Evolutionary conservation across 257 asterid genomes (phyloP).

Genomic region (Eustoma russellianum): DNA sequence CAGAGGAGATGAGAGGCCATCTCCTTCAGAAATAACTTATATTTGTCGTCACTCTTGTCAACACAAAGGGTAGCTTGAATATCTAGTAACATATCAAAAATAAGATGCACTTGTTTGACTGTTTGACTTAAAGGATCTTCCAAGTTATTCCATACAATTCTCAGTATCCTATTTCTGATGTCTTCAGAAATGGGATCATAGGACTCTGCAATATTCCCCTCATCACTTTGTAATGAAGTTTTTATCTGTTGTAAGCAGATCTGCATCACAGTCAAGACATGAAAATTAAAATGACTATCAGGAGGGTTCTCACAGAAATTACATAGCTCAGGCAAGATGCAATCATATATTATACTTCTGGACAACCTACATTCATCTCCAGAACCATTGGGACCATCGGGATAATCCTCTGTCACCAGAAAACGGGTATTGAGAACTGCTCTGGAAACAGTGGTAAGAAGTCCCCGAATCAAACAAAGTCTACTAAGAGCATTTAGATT

Average conservation of each 20-base stretch:
- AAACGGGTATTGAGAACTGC: constrained; percentile 49
- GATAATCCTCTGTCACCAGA: constrained; percentile 23
- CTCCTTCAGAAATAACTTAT: constrained; percentile 52
- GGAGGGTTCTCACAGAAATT: constrained; percentile 65
- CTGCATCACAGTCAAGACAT: constrained; percentile 86
- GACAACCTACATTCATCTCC: constrained; percentile 21
- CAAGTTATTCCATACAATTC: constrained; percentile 86
- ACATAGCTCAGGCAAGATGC: constrained; percentile 84
- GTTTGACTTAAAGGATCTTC: constrained; percentile 98
- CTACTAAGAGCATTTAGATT: constrained; percentile 56
- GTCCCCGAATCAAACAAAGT: constrained; percentile 87
- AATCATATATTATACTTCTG: constrained; percentile 71
- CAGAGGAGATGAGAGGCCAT: constrained; percentile 72
- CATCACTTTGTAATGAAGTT: constrained; percentile 45
- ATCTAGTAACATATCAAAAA: constrained; percentile 84
- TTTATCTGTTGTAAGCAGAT: constrained; percentile 95
- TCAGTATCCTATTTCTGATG: constrained; percentile 59
- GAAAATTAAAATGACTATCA: constrained; percentile 90
- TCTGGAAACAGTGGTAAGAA: constrained; percentile 90
- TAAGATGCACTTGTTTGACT: constrained; percentile 89
- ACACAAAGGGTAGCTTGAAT: constrained; percentile 56
- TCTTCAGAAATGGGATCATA: constrained; percentile 61
- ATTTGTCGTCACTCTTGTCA: constrained; percentile 53
- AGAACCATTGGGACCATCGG: constrained; percentile 14
- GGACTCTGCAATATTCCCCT: constrained; percentile 18